Conservation (phyloP, 1,139 yeast genomes). For the Pneumocystis oryctolagi region DNA sequence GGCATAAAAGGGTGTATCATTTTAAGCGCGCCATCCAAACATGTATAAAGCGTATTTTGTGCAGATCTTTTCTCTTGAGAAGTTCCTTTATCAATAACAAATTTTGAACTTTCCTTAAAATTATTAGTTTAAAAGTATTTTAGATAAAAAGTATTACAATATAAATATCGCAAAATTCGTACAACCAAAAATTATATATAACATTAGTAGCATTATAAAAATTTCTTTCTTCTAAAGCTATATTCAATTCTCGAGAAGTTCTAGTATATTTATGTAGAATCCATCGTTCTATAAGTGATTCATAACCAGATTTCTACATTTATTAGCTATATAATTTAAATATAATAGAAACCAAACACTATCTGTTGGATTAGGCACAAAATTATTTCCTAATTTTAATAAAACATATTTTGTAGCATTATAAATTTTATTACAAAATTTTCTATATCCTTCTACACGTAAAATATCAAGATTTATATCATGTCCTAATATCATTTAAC, state of each 20-base stretch:
- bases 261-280: constrained; percentile 70
- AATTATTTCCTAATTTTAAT: constrained; percentile 82
- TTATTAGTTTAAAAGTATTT: neutral
- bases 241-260: constrained; percentile 51
- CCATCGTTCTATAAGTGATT: constrained; percentile 92
- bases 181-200: constrained; percentile 84
- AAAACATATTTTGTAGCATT: constrained; percentile 96
- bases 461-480: constrained; percentile 90
- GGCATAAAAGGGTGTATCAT: constrained; percentile 98
- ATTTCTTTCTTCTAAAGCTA: constrained; percentile 65
- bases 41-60: constrained; percentile 80
- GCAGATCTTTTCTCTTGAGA: constrained; percentile 69
- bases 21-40: constrained; percentile 81
- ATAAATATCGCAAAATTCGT: constrained; percentile 90
- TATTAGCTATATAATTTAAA: constrained; percentile 9
- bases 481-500: constrained; percentile 33
- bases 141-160: constrained; percentile 32
- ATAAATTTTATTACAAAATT: constrained; percentile 97
- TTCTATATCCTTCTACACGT: constrained; percentile 97
- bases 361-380: constrained; percentile 54
- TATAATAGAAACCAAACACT: constrained; percentile 17
- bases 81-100: constrained; percentile 80
- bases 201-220: constrained; percentile 78
- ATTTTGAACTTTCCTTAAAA: constrained; percentile 60
- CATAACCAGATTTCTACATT: constrained; percentile 47